phyloP scores from a whole-genome alignment of 2,329 filamentous ascomycete species.

The Colletotrichum sojae region DNA sequence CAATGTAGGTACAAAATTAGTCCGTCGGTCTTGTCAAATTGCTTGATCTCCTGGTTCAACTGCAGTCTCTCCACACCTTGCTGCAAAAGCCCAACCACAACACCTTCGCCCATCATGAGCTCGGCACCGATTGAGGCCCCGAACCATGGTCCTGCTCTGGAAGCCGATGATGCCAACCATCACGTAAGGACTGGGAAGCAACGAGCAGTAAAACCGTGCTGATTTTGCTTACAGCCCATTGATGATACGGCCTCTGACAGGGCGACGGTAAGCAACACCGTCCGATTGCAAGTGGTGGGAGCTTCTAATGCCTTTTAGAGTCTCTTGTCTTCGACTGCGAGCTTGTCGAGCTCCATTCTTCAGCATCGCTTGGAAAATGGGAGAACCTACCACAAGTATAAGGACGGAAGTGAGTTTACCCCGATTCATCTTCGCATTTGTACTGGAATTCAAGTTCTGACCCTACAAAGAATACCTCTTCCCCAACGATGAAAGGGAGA shows the following conservation, averaged over 20 bases:
- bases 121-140: not conserved
- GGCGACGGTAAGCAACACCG: not conserved
- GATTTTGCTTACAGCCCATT: not conserved
- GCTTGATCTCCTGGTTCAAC: too few species aligned
- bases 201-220: too few species aligned
- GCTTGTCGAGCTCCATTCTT: slow-evolving; percentile 10
- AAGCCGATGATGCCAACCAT: not conserved
- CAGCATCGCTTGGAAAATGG: slow-evolving; percentile 26
- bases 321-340: not conserved
- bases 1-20: too few species aligned
- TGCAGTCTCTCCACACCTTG: too few species aligned
- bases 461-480: slow-evolving; percentile 43
- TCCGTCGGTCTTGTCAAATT: not conserved
- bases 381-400: slow-evolving; percentile 37
- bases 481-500: slow-evolving; percentile 47
- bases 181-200: not conserved
- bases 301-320: not conserved
- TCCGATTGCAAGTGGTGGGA: not conserved
- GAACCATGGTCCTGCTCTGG: not conserved
- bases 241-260: not conserved
- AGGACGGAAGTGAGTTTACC: slow-evolving; percentile 43
- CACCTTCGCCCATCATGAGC: too few species aligned
- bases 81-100: too few species aligned
- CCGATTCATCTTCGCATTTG: too few species aligned
- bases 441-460: not conserved